Evolutionary conservation across 768 basidiomycete genomes (phyloP), one percentile per base, ranked within the genome.

Genomic region (Lyophyllum atratum): DNA sequence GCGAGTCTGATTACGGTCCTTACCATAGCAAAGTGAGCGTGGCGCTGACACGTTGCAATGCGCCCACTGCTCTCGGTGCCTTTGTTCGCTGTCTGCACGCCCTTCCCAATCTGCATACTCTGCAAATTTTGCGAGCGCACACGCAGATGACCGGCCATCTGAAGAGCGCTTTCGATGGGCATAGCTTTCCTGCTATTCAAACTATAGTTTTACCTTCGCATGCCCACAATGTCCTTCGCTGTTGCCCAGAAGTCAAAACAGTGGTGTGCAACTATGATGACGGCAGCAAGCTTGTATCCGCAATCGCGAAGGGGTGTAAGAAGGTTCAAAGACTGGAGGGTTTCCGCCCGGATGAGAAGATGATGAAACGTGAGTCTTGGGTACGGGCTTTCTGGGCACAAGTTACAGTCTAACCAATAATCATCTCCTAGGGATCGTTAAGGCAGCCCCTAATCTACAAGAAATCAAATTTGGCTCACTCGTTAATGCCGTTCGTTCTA

Each of bases 81-180:
- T 69, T 72, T 25, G 67, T 68, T 10, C 60, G 52, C 1, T 69
- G 68, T 50, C 55, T 74, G 12, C 55, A 66, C 7, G 55, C 44
- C 19, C 68, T 73, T 15, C 71, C 72, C 2, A 72, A 71, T 53
- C 59, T 72, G 17, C 66, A 68, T 55, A 72, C 69, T 0, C 59
- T 74, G 5, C 68, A 70, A 52, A 66, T 74, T 48, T 28, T 71
- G n/a, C 66, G 68, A 17, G 66, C 66, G 0, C 70, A 73, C 53
- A 57, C 61, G 2, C 62, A 68, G 37, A 74, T 72, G 73, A 66
- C 68, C 17, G 68, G 65, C 21, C 51, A 62, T 6, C 59, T 74
- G 33, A 70, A 68, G 53, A 48, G 49, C 1, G 66, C 64, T 1
- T 72, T 74, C 42, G 64, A 67, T 37, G 62, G 64, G 1, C 64